Base-by-base conservation (phyloP, 208 protist genomes). In the Acanthamoeba royreba region DNA sequence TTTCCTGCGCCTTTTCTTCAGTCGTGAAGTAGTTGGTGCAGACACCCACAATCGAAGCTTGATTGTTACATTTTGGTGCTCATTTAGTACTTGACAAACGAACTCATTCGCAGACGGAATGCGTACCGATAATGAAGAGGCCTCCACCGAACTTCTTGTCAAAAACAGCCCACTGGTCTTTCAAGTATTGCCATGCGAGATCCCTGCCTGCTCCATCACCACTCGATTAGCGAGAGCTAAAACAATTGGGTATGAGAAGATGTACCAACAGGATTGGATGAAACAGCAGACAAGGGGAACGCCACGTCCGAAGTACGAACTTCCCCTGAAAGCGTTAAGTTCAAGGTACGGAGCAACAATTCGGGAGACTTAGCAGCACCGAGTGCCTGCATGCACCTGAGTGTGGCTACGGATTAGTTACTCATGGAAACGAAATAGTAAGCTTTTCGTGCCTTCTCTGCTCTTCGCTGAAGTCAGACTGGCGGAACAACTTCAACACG, bases 301-400 rank as follows among this genome's bases (percentile, higher is more conserved):
- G 63, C 72, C 9, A 61, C 55, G 61, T 95, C 94, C 53, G 95
- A 83, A 3, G 58, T 45, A 33, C 89, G 89, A n/a, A 96, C 94
- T 40, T 92, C 61, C 25, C 63, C 43, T 3, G 93, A 94, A 0
- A 95, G 25, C 11, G 93, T 81, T 15, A 95, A 96, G 31, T 94
- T 53, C 1, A 96, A 55, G 31, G 79, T 90, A 22, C 77, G 58
- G 66, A n/a, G 7, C 31, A 93, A n/a, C 4, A 88, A n/a, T 43
- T 83, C 69, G 45, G 61, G 69, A n/a, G 43, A 28, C 19, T 52
- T 43, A 11, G 89, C 40, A 9, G 66, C 43, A n/a, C 89, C 55
- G 9, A 93, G 63, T 31, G 63, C 89, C 38, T 35, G 66, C 52
- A 93, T 45, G 46, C 89, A 93, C 11, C 89, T 19, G 42, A n/a